phyloP scores from a whole-genome alignment of 352 stramenopile species.

The Pythium brachiatum region DNA sequence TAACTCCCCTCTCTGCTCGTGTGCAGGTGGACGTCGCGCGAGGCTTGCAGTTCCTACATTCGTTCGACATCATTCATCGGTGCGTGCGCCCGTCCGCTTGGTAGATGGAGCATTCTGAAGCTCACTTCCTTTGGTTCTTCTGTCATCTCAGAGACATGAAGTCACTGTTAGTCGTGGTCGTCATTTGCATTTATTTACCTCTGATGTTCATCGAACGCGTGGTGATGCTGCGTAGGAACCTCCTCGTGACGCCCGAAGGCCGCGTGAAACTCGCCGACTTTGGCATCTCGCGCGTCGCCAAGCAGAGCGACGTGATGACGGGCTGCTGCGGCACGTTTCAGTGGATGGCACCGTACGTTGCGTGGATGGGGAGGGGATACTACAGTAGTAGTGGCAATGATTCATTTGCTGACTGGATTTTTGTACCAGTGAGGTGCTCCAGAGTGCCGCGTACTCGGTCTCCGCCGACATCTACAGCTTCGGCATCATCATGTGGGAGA shows the following conservation, averaged over 20 bases:
- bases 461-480: conserved; percentile 82
- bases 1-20: background rate
- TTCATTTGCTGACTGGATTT: background rate
- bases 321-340: conserved; percentile 79
- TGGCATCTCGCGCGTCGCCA: conserved; percentile 62
- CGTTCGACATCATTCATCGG: conserved; percentile 80
- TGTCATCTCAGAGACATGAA: conserved; percentile 56
- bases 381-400: too few relatives aligned
- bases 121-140: background rate
- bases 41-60: conserved; percentile 74
- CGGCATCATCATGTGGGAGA: conserved; percentile 79
- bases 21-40: conserved; percentile 60
- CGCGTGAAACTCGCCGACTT: conserved; percentile 80
- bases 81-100: conserved; percentile 16
- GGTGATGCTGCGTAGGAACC: conserved; percentile 39
- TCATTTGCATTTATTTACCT: background rate
- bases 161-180: conserved; percentile 57
- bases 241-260: conserved; percentile 70
- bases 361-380: background rate
- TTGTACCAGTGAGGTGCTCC: conserved; percentile 58
- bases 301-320: conserved; percentile 58
- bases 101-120: background rate
- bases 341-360: conserved; percentile 80
- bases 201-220: background rate
- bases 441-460: conserved; percentile 60